Percentiles rank a stretch among this genome's conserved stretches.
phyloP scores from a whole-genome alignment of 1,284 basidiomycete species.

The Malassezia arunalokei region DNA sequence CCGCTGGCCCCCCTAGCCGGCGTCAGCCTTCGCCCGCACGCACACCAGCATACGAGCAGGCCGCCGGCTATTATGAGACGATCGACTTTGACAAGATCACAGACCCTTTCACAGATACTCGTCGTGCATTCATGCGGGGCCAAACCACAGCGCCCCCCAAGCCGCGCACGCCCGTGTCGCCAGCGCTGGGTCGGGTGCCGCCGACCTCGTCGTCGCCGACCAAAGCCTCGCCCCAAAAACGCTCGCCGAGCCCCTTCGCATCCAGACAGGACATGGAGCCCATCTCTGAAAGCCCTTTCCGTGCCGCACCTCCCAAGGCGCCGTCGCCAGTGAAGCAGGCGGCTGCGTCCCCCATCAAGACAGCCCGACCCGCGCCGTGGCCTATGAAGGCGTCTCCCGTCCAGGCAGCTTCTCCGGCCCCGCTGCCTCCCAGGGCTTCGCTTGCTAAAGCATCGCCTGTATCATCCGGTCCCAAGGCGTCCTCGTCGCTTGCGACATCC shows the following conservation, averaged over 20 bases:
- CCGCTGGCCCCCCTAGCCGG: neutral
- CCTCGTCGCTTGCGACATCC: neutral
- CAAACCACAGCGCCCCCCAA: conserved; percentile 1
- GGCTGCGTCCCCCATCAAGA: no score
- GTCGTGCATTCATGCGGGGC: conserved; percentile 15
- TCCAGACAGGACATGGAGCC: no score
- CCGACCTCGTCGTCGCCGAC: no score
- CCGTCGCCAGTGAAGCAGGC: no score
- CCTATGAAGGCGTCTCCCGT: no score
- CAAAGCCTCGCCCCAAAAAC: no score
- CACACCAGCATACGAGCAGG: neutral
- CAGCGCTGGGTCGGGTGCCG: neutral
- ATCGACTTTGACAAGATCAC: conserved; percentile 18
- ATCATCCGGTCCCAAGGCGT: neutral
- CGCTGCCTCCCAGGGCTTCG: no score
- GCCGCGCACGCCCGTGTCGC: neutral
- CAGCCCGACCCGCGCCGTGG: no score
- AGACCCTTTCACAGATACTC: conserved; percentile 16
- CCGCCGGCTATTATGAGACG: conserved; percentile 3
- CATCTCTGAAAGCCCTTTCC: no score
- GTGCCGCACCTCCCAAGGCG: no score
- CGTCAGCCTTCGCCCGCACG: neutral
- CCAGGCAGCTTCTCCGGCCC: no score
- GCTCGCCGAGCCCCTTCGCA: no score
- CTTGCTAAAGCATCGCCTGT: neutral